Evolutionary conservation across 1,284 basidiomycete species (phyloP).

Genomic region (Laetiporus sulphureus): DNA sequence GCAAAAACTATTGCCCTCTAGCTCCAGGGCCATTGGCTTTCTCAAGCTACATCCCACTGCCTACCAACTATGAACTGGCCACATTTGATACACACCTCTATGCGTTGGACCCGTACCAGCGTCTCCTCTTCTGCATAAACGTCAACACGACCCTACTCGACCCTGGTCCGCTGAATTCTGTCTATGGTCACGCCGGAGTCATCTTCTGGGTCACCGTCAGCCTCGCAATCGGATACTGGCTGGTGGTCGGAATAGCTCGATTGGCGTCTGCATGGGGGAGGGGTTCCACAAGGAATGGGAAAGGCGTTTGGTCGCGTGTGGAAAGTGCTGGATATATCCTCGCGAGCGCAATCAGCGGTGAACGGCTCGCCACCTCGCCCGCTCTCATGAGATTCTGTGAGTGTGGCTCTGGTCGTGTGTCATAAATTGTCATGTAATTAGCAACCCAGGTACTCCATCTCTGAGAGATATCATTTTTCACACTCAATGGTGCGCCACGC

Average conservation of each 20-base stretch:
- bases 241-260: conserved; percentile 73
- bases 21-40: conserved; percentile 75
- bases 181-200: conserved; percentile 70
- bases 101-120: conserved; percentile 79
- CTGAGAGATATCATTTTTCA: conserved; percentile 90
- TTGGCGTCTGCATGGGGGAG: conserved; percentile 79
- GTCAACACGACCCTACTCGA: conserved; percentile 75
- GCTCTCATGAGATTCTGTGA: conserved; percentile 85
- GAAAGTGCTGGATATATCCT: conserved; percentile 82
- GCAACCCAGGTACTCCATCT: conserved; percentile 75
- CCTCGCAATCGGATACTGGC: conserved; percentile 76
- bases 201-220: conserved; percentile 82
- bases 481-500: conserved; percentile 82
- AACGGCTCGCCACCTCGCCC: conserved; percentile 78
- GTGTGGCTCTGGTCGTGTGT: conserved; percentile 19
- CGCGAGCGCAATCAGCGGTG: conserved; percentile 90
- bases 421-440: background rate
- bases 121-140: conserved; percentile 80
- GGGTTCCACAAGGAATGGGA: conserved; percentile 51
- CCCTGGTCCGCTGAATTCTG: conserved; percentile 37
- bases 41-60: conserved; percentile 70
- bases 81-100: conserved; percentile 82
- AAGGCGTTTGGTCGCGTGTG: conserved; percentile 59
- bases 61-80: conserved; percentile 65
- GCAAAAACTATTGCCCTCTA: conserved; percentile 62